Base-by-base conservation (phyloP, 345 rosid species). In the Carallia pectinifolia region DNA sequence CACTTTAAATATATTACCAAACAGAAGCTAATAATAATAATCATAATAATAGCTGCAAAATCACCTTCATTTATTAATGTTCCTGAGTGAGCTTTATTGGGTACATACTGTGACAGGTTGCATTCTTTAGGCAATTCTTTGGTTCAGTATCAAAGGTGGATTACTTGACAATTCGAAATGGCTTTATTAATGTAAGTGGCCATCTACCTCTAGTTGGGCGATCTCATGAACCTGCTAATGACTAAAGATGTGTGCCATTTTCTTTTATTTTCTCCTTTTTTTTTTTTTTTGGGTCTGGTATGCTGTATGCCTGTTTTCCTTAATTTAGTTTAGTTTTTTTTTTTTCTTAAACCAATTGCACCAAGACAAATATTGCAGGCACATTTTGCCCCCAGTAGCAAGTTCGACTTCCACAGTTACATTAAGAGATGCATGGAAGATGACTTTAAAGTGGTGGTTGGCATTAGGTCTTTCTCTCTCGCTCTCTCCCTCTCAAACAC, bases 401-500 rank as follows among this genome's bases (percentile, higher is more conserved):
- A 75, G 69, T 87, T 87, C 60, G 79, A 87, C 77, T 87, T 87
- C 81, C 91, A 83, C 64, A 85, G 71, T 62, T 85, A 85, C 85
- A 81, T 83, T 58, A 82, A 85, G 72, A 82, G 86, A 72, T 83
- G 87, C 61, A 81, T 83, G 85, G 91, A 87, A 74, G 91, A 87
- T 62, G 88, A 85, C 64, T 87, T 87, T 65, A 87, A 85, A 74
- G 86, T 79, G 72, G 89, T 85, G 8, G 91, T 85, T 7, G 87
- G 91, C 54, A 80, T 85, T 37, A 87, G 89, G 87, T 83, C 27
- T 54, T 48, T 69, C 10, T 54, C 69, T 64, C 48, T 48, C 13
- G 3, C 9, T 27, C 53, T 34, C 16, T 37, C 17, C 37, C 15
- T 15, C 7, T 38, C 40, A 38, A 0, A 7, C 44, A 39, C 44